phyloP scores from a whole-genome alignment of 768 basidiomycete species.

The Phlebiopsis gigantea region DNA sequence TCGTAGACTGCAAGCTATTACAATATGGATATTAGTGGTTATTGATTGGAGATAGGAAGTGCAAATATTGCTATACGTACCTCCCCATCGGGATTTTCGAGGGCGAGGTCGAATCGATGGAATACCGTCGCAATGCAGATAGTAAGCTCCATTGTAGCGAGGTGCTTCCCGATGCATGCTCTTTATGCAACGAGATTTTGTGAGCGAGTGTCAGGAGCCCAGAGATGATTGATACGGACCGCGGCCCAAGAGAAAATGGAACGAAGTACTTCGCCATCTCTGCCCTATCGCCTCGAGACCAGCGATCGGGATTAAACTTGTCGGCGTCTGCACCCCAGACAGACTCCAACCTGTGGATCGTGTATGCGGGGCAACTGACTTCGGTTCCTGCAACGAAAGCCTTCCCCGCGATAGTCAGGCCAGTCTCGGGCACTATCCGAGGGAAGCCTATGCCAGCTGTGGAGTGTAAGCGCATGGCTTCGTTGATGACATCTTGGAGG shows the following conservation, averaged over 20 bases:
- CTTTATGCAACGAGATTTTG: too few relatives aligned
- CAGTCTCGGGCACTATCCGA: conserved; percentile 23
- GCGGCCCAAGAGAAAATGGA: conserved; percentile 13
- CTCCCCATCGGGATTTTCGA: background rate
- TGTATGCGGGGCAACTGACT: conserved; percentile 24
- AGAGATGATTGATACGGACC: too few relatives aligned
- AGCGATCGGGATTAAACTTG: conserved; percentile 25
- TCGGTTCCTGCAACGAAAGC: conserved; percentile 22
- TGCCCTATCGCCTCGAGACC: conserved; percentile 18
- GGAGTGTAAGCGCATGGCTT: conserved; percentile 26
- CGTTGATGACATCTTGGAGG: conserved; percentile 28
- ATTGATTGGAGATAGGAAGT: background rate
- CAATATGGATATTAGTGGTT: too few relatives aligned
- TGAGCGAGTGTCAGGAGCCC: too few relatives aligned
- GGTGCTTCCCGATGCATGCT: conserved; percentile 9
- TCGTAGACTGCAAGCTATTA: background rate
- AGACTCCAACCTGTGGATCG: conserved; percentile 19
- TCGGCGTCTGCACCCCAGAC: conserved; percentile 25
- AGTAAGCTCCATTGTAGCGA: conserved; percentile 8
- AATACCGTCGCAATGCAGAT: conserved; percentile 5
- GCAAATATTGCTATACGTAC: background rate
- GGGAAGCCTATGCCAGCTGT: conserved; percentile 25
- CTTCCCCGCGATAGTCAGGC: conserved; percentile 16
- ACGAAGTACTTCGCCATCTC: conserved; percentile 11
- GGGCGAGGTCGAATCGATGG: conserved; percentile 6